A percentile compares a stretch with the other conserved stretches of the same genome.
These are phyloP conservation scores for Antitrichia curtipendula DNA, from an alignment of 225 moss, liverwort and hornwort species.

Conservation along the genomic window DNA sequence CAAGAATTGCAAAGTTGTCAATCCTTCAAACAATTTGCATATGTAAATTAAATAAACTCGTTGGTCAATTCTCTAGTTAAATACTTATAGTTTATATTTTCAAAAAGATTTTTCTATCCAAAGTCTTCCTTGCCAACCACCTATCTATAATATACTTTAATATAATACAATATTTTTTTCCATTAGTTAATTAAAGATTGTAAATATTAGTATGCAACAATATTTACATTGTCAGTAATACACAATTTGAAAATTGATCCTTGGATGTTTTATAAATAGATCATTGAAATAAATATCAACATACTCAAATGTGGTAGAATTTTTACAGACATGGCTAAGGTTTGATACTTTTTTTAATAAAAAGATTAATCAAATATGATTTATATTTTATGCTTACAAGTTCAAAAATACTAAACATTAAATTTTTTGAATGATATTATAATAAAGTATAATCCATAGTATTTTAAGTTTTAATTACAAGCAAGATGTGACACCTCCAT, in stretches of 20 bases:
- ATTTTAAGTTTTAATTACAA: neutral
- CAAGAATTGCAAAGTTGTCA: neutral
- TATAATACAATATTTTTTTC: neutral
- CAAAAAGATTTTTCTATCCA: neutral
- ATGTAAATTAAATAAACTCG: neutral
- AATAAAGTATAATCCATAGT: too few species aligned
- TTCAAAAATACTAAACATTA: too few species aligned
- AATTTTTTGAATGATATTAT: neutral
- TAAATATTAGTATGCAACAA: neutral
- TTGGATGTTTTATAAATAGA: constrained; percentile 1
- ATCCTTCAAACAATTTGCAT: neutral
- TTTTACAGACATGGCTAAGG: constrained; percentile 50
- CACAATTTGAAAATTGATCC: neutral
- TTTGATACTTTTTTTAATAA: neutral
- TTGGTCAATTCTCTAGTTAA: neutral
- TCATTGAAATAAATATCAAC: constrained; percentile 54
- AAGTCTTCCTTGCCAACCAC: rapidly evolving
- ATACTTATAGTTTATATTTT: too few species aligned
- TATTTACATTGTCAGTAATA: neutral
- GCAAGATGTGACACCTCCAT: too few species aligned
- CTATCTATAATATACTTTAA: too few species aligned
- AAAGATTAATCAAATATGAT: too few species aligned
- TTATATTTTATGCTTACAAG: neutral
- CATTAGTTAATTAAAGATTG: neutral
- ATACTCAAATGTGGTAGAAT: constrained; percentile 66